A percentile compares a stretch with the other conserved stretches of the same genome.
Conservation (phyloP, 495 filamentous ascomycete genomes). For the Hypoxylon subgilvum region DNA sequence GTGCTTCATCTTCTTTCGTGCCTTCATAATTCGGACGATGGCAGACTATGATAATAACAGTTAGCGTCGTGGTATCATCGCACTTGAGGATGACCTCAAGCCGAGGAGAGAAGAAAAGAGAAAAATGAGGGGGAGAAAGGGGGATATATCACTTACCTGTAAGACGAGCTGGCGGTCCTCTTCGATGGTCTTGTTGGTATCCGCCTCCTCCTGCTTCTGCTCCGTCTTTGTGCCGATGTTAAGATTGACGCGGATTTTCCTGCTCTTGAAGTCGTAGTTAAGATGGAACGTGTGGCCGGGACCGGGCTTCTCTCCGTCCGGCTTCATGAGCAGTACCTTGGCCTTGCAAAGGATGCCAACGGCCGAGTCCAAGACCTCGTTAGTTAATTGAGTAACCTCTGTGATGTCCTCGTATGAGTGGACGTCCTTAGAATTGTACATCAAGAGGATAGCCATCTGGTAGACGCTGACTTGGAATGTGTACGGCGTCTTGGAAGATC, state of each 20-base stretch:
- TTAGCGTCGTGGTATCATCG: constrained; percentile 17
- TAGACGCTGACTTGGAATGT: constrained; percentile 98
- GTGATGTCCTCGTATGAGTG: constrained; percentile 86
- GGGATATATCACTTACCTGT: constrained; percentile 94
- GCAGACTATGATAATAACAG: constrained; percentile 71
- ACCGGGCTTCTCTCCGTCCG: constrained; percentile 75
- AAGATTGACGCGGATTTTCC: constrained; percentile 95
- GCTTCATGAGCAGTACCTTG: constrained; percentile 74
- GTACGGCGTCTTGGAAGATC: constrained; percentile 84
- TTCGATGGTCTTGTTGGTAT: constrained; percentile 99
- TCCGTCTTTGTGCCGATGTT: constrained; percentile 95
- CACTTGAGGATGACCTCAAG: constrained; percentile 24
- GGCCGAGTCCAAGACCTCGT: constrained; percentile 83
- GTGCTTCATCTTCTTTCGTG: constrained; percentile 98
- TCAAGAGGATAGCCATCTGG: constrained; percentile 94
- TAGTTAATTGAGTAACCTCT: constrained; percentile 74
- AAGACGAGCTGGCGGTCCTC: constrained; percentile 95
- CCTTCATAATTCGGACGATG: constrained; percentile 99
- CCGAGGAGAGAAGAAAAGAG: constrained; percentile 64
- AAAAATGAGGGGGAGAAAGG: no score
- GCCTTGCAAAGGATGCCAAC: constrained; percentile 86
- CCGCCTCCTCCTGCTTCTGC: constrained; percentile 90
- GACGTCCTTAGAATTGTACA: constrained; percentile 92
- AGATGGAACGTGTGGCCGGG: constrained; percentile 76
- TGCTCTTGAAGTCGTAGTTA: constrained; percentile 95